These are phyloP conservation scores for Filobasidium wieringae DNA, from an alignment of 768 basidiomycete species.

Conservation along the genomic window DNA sequence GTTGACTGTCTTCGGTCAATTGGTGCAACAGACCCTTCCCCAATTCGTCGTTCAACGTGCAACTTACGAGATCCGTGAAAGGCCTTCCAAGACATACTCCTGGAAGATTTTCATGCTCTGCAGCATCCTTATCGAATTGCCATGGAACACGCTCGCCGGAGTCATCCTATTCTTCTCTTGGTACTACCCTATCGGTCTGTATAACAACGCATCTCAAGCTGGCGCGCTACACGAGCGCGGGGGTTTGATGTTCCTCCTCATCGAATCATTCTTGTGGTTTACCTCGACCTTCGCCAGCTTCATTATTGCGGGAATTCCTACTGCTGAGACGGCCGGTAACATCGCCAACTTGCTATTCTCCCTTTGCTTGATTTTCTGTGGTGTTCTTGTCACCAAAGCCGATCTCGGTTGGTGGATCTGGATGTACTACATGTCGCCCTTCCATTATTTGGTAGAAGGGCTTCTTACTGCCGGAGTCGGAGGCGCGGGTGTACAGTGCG, in stretches of 20 bases:
- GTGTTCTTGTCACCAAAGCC: constrained; percentile 18
- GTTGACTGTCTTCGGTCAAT: constrained; percentile 37
- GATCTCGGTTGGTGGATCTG: constrained; percentile 5
- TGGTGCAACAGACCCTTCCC: constrained; percentile 39
- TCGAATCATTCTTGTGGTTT: constrained; percentile 42
- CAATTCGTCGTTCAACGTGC: constrained; percentile 36
- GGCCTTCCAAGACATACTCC: constrained; percentile 37
- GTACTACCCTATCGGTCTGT: constrained; percentile 41
- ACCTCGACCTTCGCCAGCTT: constrained; percentile 37
- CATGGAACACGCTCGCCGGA: constrained; percentile 26
- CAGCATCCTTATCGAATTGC: constrained; percentile 30
- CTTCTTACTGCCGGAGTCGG: constrained; percentile 7
- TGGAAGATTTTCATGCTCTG: constrained; percentile 30
- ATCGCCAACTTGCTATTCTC: constrained; percentile 42
- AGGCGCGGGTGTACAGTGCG: too few relatives aligned
- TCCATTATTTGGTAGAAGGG: constrained; percentile 35
- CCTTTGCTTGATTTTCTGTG: constrained; percentile 43
- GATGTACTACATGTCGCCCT: constrained; percentile 39
- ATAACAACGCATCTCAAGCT: constrained; percentile 41
- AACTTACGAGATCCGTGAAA: constrained; percentile 38
- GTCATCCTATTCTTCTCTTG: constrained; percentile 35
- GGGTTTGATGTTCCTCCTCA: constrained; percentile 41
- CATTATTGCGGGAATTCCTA: constrained; percentile 39
- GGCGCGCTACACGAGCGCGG: constrained; percentile 40
- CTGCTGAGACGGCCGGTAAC: constrained; percentile 42